A percentile compares a stretch with the other conserved stretches of the same genome.
These are phyloP conservation scores for Medicago truncatula DNA, from an alignment of 306 rosid genomes.

Conservation along the genomic window DNA sequence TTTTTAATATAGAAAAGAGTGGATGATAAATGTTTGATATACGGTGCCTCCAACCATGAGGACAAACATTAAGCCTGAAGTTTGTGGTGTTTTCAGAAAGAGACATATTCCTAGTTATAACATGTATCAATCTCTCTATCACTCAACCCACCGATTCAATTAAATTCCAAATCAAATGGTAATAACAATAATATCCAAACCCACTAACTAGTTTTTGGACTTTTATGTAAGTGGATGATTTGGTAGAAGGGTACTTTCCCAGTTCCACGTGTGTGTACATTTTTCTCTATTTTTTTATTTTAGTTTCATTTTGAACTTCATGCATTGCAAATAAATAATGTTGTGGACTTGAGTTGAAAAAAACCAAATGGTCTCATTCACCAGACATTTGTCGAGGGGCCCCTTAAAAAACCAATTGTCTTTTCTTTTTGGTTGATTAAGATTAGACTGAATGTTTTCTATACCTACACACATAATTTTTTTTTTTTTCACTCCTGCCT, in stretches of 20 bases:
- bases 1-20: slow-evolving; percentile 7
- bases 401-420: slow-evolving; percentile 30
- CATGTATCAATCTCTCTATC: slow-evolving; percentile 32
- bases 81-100: slow-evolving; percentile 35
- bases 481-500: not conserved
- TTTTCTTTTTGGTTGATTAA: not conserved
- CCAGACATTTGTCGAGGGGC: slow-evolving; percentile 45
- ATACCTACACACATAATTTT: not conserved
- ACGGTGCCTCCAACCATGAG: slow-evolving; percentile 37
- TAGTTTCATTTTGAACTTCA: slow-evolving; percentile 16
- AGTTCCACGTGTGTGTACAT: slow-evolving; percentile 51
- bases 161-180: slow-evolving; percentile 36
- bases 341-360: slow-evolving; percentile 3
- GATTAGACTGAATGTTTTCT: not conserved
- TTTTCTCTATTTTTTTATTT: slow-evolving; percentile 21
- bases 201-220: slow-evolving; percentile 43
- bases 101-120: slow-evolving; percentile 45
- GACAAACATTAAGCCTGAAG: slow-evolving; percentile 38
- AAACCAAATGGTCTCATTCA: slow-evolving; percentile 47
- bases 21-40: slow-evolving; percentile 25
- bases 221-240: slow-evolving; percentile 40
- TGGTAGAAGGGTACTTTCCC: slow-evolving; percentile 47
- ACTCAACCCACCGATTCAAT: slow-evolving; percentile 33
- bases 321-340: slow-evolving; percentile 39
- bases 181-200: slow-evolving; percentile 35